These are phyloP conservation scores for Aspergillus baeticus DNA, from an alignment of 495 filamentous ascomycete species.

Conservation along the genomic window DNA sequence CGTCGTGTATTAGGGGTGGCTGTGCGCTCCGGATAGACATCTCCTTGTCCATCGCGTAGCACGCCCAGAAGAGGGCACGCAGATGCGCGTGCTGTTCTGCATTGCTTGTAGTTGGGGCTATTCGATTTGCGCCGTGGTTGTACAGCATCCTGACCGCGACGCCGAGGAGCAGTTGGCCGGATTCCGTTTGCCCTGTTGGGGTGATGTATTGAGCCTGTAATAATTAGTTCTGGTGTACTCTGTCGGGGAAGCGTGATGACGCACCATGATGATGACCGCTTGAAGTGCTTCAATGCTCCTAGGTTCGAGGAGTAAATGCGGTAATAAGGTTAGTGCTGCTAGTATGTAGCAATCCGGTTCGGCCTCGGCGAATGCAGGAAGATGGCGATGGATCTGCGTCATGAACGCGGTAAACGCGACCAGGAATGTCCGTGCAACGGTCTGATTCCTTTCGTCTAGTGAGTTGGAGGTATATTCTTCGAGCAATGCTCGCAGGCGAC, in stretches of 20 bases:
- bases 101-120: neutral
- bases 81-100: constrained; percentile 20
- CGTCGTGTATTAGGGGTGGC: constrained; percentile 29
- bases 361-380: constrained; percentile 18
- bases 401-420: constrained; percentile 28
- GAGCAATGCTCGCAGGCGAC: constrained; percentile 13
- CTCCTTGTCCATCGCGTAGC: constrained; percentile 35
- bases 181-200: constrained; percentile 24
- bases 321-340: constrained; percentile 21
- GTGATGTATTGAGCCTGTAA: constrained; percentile 21
- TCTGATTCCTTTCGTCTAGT: neutral
- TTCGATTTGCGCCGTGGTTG: constrained; percentile 22
- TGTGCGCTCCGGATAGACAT: constrained; percentile 27
- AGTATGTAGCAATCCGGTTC: constrained; percentile 27
- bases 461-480: constrained; percentile 13
- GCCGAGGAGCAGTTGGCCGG: constrained; percentile 21
- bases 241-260: neutral
- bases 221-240: neutral
- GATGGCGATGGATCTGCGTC: constrained; percentile 25
- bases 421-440: constrained; percentile 18
- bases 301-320: constrained; percentile 24
- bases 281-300: constrained; percentile 29
- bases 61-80: constrained; percentile 36
- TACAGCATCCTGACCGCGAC: constrained; percentile 23
- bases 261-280: constrained; percentile 24